phyloP scores from a whole-genome alignment of 495 filamentous ascomycete genomes.

The Chaetomium tenue region DNA sequence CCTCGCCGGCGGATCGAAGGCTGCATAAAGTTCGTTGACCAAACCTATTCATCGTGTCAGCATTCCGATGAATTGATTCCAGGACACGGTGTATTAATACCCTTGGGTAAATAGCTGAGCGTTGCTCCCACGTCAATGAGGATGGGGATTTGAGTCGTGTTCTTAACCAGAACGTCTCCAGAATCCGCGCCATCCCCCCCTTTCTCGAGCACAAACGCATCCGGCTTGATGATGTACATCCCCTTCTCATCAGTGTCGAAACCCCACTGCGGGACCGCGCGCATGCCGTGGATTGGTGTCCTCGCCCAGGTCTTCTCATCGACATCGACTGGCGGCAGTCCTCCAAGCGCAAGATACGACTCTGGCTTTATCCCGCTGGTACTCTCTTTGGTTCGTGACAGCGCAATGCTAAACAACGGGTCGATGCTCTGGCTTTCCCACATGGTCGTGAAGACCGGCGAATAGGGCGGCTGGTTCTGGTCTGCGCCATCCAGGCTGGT shows the following conservation, averaged over 20 bases:
- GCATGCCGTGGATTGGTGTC: slow-evolving; percentile 34
- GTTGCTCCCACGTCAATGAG: slow-evolving; percentile 46
- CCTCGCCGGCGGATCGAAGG: slow-evolving; percentile 53
- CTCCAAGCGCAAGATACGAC: slow-evolving; percentile 47
- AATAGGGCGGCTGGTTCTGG: slow-evolving; percentile 43
- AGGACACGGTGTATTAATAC: slow-evolving; percentile 16
- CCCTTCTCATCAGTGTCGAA: slow-evolving; percentile 32
- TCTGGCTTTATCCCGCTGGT: not conserved
- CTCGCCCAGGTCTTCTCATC: slow-evolving; percentile 34
- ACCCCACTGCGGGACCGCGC: slow-evolving; percentile 26
- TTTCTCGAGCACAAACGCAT: slow-evolving; percentile 30
- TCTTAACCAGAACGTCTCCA: slow-evolving; percentile 14
- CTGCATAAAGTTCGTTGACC: slow-evolving; percentile 47
- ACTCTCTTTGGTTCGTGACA: slow-evolving; percentile 28
- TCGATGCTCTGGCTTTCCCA: slow-evolving; percentile 49
- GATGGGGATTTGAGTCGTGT: slow-evolving; percentile 38
- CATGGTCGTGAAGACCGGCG: slow-evolving; percentile 58
- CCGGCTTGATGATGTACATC: slow-evolving; percentile 36
- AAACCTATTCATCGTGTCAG: slow-evolving; percentile 29
- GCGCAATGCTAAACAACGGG: slow-evolving; percentile 54
- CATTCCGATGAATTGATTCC: not conserved
- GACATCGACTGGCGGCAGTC: slow-evolving; percentile 39
- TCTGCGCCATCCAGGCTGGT: slow-evolving; percentile 30
- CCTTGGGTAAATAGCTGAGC: slow-evolving; percentile 38
- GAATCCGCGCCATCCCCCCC: not conserved